These are phyloP conservation scores for Xylaria sp. DNA, from an alignment of 2,329 filamentous ascomycete species.

Conservation along the genomic window DNA sequence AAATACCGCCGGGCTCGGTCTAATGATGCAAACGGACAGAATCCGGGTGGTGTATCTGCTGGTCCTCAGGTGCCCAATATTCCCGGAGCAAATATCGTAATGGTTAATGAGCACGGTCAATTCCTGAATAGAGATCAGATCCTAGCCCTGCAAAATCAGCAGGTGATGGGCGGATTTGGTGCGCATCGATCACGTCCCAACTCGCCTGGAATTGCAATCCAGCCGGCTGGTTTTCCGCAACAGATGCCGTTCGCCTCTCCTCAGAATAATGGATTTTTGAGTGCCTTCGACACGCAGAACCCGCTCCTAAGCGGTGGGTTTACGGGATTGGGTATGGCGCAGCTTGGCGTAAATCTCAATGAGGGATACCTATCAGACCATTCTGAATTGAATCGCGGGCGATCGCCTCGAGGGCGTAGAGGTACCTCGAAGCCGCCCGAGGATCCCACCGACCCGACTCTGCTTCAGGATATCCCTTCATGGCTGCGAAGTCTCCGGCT, in stretches of 20 bases:
- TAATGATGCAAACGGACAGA: conserved; percentile 77
- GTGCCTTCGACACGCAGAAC: conserved; percentile 82
- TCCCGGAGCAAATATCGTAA: conserved; percentile 82
- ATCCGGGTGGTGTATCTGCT: conserved; percentile 73
- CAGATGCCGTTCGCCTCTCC: conserved; percentile 82
- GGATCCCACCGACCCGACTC: conserved; percentile 89
- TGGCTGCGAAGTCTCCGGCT: conserved; percentile 95
- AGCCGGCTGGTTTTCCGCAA: conserved; percentile 67
- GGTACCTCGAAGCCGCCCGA: conserved; percentile 98
- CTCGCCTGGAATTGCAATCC: conserved; percentile 88
- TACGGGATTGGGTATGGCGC: conserved; percentile 75
- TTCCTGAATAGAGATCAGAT: conserved; percentile 87
- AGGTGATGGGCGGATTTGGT: conserved; percentile 67
- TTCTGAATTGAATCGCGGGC: conserved; percentile 88
- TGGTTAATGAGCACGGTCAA: conserved; percentile 95
- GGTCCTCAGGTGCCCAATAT: conserved; percentile 72
- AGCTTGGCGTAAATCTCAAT: conserved; percentile 75
- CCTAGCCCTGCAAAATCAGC: conserved; percentile 79
- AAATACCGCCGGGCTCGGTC: conserved; percentile 94
- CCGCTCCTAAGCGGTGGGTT: conserved; percentile 78
- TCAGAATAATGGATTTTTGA: conserved; percentile 93
- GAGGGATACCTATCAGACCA: conserved; percentile 95
- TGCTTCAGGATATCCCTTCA: conserved; percentile 93
- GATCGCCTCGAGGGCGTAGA: conserved; percentile 89
- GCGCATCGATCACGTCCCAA: conserved; percentile 85